Conservation (phyloP, 2,329 filamentous ascomycete species). For the Malbranchea zuffiana region DNA sequence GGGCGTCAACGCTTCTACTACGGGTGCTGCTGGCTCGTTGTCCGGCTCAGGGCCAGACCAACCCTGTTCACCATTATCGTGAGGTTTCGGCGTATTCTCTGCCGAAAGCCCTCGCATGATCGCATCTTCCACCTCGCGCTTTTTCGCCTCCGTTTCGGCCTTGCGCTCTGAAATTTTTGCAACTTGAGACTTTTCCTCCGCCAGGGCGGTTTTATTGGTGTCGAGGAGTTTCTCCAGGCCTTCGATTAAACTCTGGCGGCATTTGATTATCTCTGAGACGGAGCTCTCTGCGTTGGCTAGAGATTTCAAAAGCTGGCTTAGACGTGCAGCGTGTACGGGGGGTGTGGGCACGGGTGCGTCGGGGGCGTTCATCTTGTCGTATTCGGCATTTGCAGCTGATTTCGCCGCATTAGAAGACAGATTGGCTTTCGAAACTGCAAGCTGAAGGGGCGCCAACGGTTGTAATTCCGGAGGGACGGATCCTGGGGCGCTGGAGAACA, state of each 20-base stretch:
- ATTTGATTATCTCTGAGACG: slow-evolving; percentile 79
- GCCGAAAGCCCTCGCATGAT: slow-evolving; percentile 76
- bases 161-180: slow-evolving; percentile 56
- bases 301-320: slow-evolving; percentile 80
- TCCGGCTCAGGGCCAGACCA: slow-evolving; percentile 5
- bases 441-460: slow-evolving; percentile 62
- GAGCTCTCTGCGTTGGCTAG: slow-evolving; percentile 81
- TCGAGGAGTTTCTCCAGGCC: slow-evolving; percentile 75
- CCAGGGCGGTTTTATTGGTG: slow-evolving; percentile 57
- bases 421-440: slow-evolving; percentile 61
- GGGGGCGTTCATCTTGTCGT: slow-evolving; percentile 69
- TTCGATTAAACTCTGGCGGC: slow-evolving; percentile 63
- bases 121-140: slow-evolving; percentile 76
- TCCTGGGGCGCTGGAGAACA: slow-evolving; percentile 51
- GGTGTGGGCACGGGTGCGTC: slow-evolving; percentile 59
- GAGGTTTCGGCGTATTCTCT: slow-evolving; percentile 42
- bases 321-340: slow-evolving; percentile 80
- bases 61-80: slow-evolving; percentile 24
- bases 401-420: slow-evolving; percentile 56
- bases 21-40: slow-evolving; percentile 14
- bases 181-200: slow-evolving; percentile 57
- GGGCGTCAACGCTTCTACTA: slow-evolving; percentile 43
- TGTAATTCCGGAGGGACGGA: slow-evolving; percentile 65
- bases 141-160: slow-evolving; percentile 64
- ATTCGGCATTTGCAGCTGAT: slow-evolving; percentile 66